Conservation (phyloP, 1,284 basidiomycete species). For the Cronartium ribicola region DNA sequence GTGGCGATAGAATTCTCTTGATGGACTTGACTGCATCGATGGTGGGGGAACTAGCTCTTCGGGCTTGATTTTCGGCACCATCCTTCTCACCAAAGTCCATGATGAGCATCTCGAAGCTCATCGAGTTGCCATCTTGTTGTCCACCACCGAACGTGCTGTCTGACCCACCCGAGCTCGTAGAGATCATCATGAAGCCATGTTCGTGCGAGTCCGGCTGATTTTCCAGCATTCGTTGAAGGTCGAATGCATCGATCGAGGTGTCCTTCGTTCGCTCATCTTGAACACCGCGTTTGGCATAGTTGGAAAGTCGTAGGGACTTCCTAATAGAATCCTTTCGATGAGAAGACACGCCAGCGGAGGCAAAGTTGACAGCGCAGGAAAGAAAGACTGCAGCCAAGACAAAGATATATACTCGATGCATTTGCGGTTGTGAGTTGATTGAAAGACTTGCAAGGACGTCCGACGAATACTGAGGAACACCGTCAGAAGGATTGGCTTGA, state of each 20-base stretch:
- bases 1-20: neutral
- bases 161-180: neutral
- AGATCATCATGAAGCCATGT: constrained; percentile 9
- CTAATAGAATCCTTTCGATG: neutral
- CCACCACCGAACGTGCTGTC: neutral
- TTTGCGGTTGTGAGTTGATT: no score
- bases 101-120: constrained; percentile 7
- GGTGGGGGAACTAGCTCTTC: neutral
- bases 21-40: neutral
- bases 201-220: neutral
- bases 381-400: neutral
- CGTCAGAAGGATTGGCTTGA: no score
- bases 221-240: neutral
- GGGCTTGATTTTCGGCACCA: neutral
- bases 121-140: neutral
- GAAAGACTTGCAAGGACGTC: no score
- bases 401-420: neutral
- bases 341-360: neutral
- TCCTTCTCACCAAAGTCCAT: constrained; percentile 1
- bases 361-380: neutral
- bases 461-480: no score
- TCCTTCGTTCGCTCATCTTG: neutral
- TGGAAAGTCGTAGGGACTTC: neutral
- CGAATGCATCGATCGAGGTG: neutral
- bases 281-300: neutral